Conservation (phyloP, 2,329 filamentous ascomycete genomes). For the Apiospora kogelbergensis region DNA sequence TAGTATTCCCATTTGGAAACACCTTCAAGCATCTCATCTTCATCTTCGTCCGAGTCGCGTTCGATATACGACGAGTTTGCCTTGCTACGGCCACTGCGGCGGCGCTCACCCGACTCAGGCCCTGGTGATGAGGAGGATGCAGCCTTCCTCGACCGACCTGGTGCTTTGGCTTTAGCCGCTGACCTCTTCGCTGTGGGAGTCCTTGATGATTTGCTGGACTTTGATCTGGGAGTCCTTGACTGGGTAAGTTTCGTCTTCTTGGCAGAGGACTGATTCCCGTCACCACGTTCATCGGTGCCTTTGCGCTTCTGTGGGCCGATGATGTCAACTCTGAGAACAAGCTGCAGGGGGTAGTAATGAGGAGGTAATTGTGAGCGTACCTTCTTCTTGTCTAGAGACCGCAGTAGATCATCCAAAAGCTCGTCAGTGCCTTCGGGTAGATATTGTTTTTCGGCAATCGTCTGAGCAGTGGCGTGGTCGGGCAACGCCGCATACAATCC, state of each 20-base stretch:
- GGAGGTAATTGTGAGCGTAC: constrained; percentile 34
- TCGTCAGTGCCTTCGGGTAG: constrained; percentile 76
- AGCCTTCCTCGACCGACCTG: constrained; percentile 29
- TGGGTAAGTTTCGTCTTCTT: constrained; percentile 38
- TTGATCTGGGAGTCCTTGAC: constrained; percentile 34
- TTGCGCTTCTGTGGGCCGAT: constrained; percentile 53
- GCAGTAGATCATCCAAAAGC: constrained; percentile 67
- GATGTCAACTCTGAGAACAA: constrained; percentile 22
- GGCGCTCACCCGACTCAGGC: constrained; percentile 45
- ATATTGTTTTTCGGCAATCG: constrained; percentile 84
- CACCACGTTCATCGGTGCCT: constrained; percentile 48
- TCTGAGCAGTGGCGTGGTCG: constrained; percentile 75
- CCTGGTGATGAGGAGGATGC: constrained; percentile 23
- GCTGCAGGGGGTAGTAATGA: background rate
- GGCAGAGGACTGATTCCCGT: constrained; percentile 40
- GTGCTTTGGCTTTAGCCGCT: constrained; percentile 25
- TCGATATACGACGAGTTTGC: constrained; percentile 53
- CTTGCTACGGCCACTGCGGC: constrained; percentile 55
- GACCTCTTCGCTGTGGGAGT: constrained; percentile 28
- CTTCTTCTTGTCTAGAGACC: constrained; percentile 71
- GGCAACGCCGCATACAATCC: constrained; percentile 75
- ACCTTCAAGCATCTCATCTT: constrained; percentile 61
- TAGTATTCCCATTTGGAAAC: constrained; percentile 60
- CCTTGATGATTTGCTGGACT: constrained; percentile 32
- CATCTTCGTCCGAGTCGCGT: constrained; percentile 57